Percentiles rank a stretch among this genome's conserved stretches.
phyloP scores from a whole-genome alignment of 805 yeast species.

The Barnettozyma californica region DNA sequence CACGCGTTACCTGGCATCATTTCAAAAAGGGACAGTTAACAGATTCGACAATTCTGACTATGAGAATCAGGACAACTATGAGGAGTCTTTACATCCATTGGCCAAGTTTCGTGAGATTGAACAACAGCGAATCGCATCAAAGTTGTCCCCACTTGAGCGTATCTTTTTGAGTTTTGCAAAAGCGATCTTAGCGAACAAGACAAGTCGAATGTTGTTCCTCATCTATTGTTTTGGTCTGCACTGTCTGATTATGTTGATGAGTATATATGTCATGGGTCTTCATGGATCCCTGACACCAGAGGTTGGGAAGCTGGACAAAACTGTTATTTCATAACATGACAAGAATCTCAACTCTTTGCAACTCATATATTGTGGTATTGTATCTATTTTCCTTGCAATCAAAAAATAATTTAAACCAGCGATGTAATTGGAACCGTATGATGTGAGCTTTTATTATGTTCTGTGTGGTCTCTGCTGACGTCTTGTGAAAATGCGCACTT shows the following conservation, averaged over 20 bases:
- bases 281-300: conserved; percentile 42
- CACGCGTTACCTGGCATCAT: conserved; percentile 59
- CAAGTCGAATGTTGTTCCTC: conserved; percentile 67
- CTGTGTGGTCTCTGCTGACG: too few species aligned
- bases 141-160: conserved; percentile 73
- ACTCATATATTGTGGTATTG: too few species aligned
- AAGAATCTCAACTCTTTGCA: background rate
- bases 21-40: conserved; percentile 22
- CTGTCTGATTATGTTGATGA: conserved; percentile 60
- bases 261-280: conserved; percentile 47
- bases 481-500: too few species aligned
- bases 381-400: too few species aligned
- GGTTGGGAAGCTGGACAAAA: conserved; percentile 22
- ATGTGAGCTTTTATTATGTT: too few species aligned
- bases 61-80: conserved; percentile 60
- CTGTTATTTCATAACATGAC: background rate
- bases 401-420: too few species aligned
- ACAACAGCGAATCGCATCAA: conserved; percentile 65
- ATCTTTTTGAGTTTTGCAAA: conserved; percentile 68
- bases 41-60: conserved; percentile 39
- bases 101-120: conserved; percentile 77
- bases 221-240: conserved; percentile 74
- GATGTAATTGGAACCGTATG: too few species aligned
- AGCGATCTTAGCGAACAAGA: conserved; percentile 66
- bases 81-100: conserved; percentile 75